Evolutionary conservation across 1,284 basidiomycete genomes (phyloP), one percentile per base, ranked within the genome.

Genomic region (Polyporus tsugae): DNA sequence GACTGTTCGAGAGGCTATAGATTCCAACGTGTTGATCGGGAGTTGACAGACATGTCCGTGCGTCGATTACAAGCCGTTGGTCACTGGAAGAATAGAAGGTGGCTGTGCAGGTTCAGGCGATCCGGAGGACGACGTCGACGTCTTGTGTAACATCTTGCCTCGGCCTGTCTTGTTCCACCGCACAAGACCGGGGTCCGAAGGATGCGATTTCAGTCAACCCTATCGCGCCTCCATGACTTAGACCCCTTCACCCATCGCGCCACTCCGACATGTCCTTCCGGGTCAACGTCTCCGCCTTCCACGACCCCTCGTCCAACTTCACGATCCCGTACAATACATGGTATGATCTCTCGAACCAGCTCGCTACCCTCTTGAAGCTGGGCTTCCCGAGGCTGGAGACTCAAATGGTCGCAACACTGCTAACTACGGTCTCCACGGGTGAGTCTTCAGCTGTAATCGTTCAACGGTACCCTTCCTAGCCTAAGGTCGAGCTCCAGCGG

Each of bases 221-320:
- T n/a, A 22, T 19, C 4, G 44, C 49, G 25, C 49, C 25, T 52
- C 25, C 13, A 10, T 4, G 49, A 52, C 49, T 29, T 46, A 3
- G 4, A 33, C 52, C 33, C 52, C 22, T 33, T 35, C 29, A 3
- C 29, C 15, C 52, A 33, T 6, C 52, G 33, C 52, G 52, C 52
- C 52, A 55, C 52, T 55, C 52, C 49, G 13, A 11, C 52, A 55
- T 55, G 52, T 55, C 52, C 52, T 55, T 55, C 52, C 52, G 29
- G 29, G 29, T 55, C 29, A 55, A 55, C 52, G 29, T 33, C 52
- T 17, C 52, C 52, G 52, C 52, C 6, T 55, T 55, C 52, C 52
- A 33, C 25, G 52, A 55, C 29, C 52, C 29, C 5, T 33, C 29
- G 4, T 55, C 52, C 29, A 55, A 55, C 52, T 55, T 55, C 52